Base-by-base conservation (phyloP, 139 green algal species). In the Chlorella sp. region DNA sequence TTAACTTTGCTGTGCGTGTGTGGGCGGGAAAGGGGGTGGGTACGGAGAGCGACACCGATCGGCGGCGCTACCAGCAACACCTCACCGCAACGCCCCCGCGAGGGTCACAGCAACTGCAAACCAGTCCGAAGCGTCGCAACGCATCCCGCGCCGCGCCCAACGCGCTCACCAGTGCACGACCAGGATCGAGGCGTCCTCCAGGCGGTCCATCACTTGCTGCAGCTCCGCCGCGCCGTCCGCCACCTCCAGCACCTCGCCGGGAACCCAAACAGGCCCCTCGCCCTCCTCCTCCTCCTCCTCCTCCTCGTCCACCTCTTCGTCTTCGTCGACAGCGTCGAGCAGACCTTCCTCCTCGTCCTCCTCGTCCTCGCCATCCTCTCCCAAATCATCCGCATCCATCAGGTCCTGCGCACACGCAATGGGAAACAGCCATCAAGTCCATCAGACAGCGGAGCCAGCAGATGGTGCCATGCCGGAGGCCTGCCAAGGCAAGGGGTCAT, bases 101-200 rank as follows among this genome's bases (percentile, higher is more conserved):
- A n/a, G n/a, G n/a, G n/a, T n/a, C n/a, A n/a, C n/a, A n/a, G n/a
- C n/a, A n/a, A n/a, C n/a, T n/a, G n/a, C n/a, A n/a, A n/a, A n/a
- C n/a, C n/a, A n/a, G n/a, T n/a, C n/a, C n/a, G n/a, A n/a, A n/a
- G n/a, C n/a, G n/a, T n/a, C n/a, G n/a, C n/a, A n/a, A n/a, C n/a
- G n/a, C n/a, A n/a, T n/a, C n/a, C n/a, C n/a, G n/a, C n/a, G n/a
- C n/a, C n/a, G n/a, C n/a, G n/a, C n/a, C n/a, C n/a, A n/a, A n/a
- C n/a, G n/a, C n/a, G n/a, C n/a, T n/a, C n/a, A 71, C 78, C 78
- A 93, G 29, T 83, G 36, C 6, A 93, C 67, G 22, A 90, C 71
- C 31, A 67, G 66, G 23, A 77, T 4, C 5, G 35, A 60, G 26
- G n/a, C 35, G 5, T 33, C 29, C 22, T 68, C 31, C 14, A 80